Conservation (phyloP, 2,329 filamentous ascomycete genomes). For the Penicillium hordei region DNA sequence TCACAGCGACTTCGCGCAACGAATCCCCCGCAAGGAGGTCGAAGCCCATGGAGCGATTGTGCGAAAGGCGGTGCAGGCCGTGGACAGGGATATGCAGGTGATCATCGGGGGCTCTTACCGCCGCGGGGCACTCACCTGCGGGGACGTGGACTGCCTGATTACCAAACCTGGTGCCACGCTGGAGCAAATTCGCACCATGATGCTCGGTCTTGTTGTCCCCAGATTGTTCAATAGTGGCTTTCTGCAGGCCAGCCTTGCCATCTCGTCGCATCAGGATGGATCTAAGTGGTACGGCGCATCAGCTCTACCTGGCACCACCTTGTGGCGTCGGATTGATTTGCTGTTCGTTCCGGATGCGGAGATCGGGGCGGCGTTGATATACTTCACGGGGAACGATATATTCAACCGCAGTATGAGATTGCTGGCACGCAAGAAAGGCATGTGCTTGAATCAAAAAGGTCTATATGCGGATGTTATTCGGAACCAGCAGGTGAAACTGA, state of each 20-base stretch:
- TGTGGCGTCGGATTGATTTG: constrained; percentile 82
- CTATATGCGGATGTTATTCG: constrained; percentile 71
- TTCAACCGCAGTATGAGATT: constrained; percentile 87
- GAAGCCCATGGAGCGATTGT: constrained; percentile 67
- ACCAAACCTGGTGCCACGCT: constrained; percentile 64
- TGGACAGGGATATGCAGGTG: constrained; percentile 66
- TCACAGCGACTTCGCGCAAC: constrained; percentile 73
- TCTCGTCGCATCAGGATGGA: constrained; percentile 55
- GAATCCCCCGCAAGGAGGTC: constrained; percentile 78
- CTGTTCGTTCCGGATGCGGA: constrained; percentile 77
- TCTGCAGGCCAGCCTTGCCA: constrained; percentile 68
- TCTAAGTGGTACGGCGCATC: constrained; percentile 91
- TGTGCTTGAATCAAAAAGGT: constrained; percentile 82
- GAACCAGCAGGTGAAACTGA: constrained; percentile 59
- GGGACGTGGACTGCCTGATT: constrained; percentile 83
- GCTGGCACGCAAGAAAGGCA: constrained; percentile 74
- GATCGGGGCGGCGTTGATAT: constrained; percentile 82
- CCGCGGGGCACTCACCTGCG: constrained; percentile 69
- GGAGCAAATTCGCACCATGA: constrained; percentile 60
- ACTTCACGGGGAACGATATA: constrained; percentile 93
- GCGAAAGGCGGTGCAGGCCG: constrained; percentile 53
- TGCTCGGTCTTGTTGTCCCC: constrained; percentile 63
- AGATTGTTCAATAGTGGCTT: constrained; percentile 62
- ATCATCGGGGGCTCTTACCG: constrained; percentile 84
- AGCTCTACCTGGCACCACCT: constrained; percentile 58